Evolutionary conservation across 2,329 filamentous ascomycete species (phyloP).

Genomic region (Neofusicoccum sp.): DNA sequence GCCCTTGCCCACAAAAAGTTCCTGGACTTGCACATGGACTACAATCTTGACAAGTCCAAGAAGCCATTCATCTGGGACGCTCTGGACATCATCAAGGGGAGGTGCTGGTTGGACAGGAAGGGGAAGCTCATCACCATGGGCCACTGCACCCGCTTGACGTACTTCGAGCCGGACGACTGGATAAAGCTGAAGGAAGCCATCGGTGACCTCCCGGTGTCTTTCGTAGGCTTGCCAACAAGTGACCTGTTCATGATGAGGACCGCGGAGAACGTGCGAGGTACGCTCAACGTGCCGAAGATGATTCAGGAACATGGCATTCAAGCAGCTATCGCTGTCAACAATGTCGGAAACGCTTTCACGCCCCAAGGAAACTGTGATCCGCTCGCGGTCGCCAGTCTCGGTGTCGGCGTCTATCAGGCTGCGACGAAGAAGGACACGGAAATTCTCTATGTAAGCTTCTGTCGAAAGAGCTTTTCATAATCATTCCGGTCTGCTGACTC

Average conservation of each 20-base stretch:
- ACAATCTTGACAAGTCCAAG: constrained; percentile 56
- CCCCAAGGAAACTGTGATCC: constrained; percentile 68
- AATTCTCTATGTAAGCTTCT: constrained; percentile 55
- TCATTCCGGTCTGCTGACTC: constrained; percentile 21
- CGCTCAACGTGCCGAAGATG: constrained; percentile 60
- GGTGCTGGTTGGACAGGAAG: constrained; percentile 47
- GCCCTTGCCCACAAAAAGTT: constrained; percentile 54
- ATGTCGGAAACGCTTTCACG: constrained; percentile 73
- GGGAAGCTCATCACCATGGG: constrained; percentile 50
- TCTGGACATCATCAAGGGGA: constrained; percentile 49
- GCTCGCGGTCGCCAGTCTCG: constrained; percentile 59
- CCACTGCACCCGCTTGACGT: constrained; percentile 66
- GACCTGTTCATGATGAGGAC: constrained; percentile 70
- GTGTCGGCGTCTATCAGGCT: constrained; percentile 66
- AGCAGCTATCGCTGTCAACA: constrained; percentile 65
- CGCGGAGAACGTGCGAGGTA: constrained; percentile 52
- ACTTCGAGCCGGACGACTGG: constrained; percentile 54
- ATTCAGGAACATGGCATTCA: constrained; percentile 59
- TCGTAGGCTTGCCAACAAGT: constrained; percentile 68
- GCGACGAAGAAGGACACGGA: constrained; percentile 60
- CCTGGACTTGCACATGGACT: constrained; percentile 71
- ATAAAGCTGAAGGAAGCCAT: constrained; percentile 49
- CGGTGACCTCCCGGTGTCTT: constrained; percentile 57
- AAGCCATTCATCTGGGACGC: constrained; percentile 56
- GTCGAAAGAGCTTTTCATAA: too few relatives aligned